Evolutionary conservation across 805 yeast genomes (phyloP).

Genomic region (Wickerhamia fluorescens): DNA sequence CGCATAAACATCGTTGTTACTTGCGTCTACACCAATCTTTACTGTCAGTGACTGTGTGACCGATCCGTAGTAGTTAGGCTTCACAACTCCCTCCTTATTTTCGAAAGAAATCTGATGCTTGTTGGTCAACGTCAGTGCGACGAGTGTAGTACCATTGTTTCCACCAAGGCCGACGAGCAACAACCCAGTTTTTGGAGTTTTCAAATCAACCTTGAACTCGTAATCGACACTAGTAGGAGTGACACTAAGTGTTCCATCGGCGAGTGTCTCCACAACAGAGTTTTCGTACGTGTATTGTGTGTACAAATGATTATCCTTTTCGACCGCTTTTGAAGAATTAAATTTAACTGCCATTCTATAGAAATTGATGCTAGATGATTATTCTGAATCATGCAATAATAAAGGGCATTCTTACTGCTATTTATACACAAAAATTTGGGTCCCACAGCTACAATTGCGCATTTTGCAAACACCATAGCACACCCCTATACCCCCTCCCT

Average conservation of each 20-base stretch:
- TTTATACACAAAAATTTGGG: slow-evolving; percentile 7
- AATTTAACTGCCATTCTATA: slow-evolving; percentile 39
- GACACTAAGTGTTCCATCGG: slow-evolving; percentile 53
- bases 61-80: slow-evolving; percentile 85
- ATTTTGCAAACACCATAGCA: not conserved
- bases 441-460: too few species aligned
- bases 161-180: slow-evolving; percentile 94
- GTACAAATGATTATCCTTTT: slow-evolving; percentile 44
- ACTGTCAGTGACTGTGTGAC: slow-evolving; percentile 90
- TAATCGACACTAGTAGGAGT: slow-evolving; percentile 68
- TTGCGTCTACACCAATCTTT: slow-evolving; percentile 76
- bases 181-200: slow-evolving; percentile 79
- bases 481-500: not conserved
- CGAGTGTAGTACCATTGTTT: slow-evolving; percentile 89
- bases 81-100: slow-evolving; percentile 69
- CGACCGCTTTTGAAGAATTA: slow-evolving; percentile 45
- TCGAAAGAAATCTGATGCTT: slow-evolving; percentile 70
- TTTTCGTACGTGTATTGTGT: slow-evolving; percentile 69
- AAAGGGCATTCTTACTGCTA: slow-evolving; percentile 5
- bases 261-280: slow-evolving; percentile 55
- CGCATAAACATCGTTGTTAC: slow-evolving; percentile 82
- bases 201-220: slow-evolving; percentile 79
- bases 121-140: slow-evolving; percentile 82
- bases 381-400: not conserved
- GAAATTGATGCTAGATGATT: not conserved